phyloP scores from a whole-genome alignment of 1,284 basidiomycete species.

The Phellinidium pouzarii region DNA sequence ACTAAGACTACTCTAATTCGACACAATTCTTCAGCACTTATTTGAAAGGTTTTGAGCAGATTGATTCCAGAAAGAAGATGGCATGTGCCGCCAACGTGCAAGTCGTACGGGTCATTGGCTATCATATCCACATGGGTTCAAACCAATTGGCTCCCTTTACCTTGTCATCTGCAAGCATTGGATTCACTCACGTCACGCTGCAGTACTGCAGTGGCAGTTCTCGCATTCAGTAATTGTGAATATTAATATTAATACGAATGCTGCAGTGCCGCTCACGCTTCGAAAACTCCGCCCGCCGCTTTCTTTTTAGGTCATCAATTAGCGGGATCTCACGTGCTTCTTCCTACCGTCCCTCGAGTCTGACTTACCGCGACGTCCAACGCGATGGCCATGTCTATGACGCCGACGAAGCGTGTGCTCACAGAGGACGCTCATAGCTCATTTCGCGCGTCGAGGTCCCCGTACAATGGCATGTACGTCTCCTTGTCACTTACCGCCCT shows the following conservation, averaged over 20 bases:
- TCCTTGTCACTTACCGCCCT: not conserved
- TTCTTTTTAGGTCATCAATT: not conserved
- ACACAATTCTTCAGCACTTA: too few relatives aligned
- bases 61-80: too few relatives aligned
- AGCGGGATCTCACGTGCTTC: not conserved
- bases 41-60: too few relatives aligned
- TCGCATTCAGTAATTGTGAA: too few relatives aligned
- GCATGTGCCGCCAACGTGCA: too few relatives aligned
- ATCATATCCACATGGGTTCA: too few relatives aligned
- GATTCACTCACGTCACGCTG: too few relatives aligned
- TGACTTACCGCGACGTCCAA: not conserved
- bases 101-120: too few relatives aligned
- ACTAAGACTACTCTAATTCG: too few relatives aligned
- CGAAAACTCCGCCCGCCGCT: not conserved
- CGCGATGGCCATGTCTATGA: constrained; percentile 11
- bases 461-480: constrained; percentile 12
- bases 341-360: not conserved
- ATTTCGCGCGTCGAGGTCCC: constrained; percentile 1
- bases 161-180: too few relatives aligned
- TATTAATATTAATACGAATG: too few relatives aligned
- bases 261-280: not conserved
- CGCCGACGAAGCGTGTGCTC: constrained; percentile 18
- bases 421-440: constrained; percentile 16
- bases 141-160: too few relatives aligned
- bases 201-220: not conserved